Base-by-base conservation (phyloP, 345 rosid genomes). In the Melaleuca quinquenervia region DNA sequence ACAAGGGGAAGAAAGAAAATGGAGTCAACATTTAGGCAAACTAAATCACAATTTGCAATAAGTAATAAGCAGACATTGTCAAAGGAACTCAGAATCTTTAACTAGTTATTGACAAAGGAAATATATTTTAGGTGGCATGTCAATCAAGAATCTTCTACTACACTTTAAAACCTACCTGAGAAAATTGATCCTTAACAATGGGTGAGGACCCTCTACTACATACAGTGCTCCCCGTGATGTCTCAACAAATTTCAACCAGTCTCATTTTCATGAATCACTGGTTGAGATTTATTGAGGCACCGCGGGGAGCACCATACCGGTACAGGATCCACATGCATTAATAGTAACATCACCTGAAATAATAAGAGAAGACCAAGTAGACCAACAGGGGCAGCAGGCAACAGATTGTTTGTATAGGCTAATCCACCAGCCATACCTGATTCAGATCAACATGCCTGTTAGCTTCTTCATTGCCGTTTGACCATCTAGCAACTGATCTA, bases 311-410 rank as follows among this genome's bases (percentile, higher is more conserved):
- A 70, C 48, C 11, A 8, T 49, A 50, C 45, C 45, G 26, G n/a
- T 50, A 24, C 55, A 82, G 52, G 49, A 48, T 44, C 51, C 83
- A 75, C 29, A 3, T 83, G 76, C 20, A 15, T 44, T 10, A 50
- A 53, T n/a, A 76, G 82, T 52, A 84, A 84, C 55, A 32, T 62
- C 89, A 94, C 95, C 95, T 94, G 97, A 88, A 94, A 93, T 85
- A 94, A 84, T 50, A 93, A 88, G n/a, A 93, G 96, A 89, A 93
- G 89, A 75, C 96, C 94, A 86, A 94, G 96, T 13, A 94, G 90
- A 82, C 96, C 96, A 86, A 88, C 87, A 16, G 94, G 94, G 55
- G 95, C 97, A 62, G 97, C 94, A 85, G 96, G 91, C 83, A 93
- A 90, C 50, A 93, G 88, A 90, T 93, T 94, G 84, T 94, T 87